phyloP scores from a whole-genome alignment of 495 filamentous ascomycete genomes.

The Aspergillus avenaceus region DNA sequence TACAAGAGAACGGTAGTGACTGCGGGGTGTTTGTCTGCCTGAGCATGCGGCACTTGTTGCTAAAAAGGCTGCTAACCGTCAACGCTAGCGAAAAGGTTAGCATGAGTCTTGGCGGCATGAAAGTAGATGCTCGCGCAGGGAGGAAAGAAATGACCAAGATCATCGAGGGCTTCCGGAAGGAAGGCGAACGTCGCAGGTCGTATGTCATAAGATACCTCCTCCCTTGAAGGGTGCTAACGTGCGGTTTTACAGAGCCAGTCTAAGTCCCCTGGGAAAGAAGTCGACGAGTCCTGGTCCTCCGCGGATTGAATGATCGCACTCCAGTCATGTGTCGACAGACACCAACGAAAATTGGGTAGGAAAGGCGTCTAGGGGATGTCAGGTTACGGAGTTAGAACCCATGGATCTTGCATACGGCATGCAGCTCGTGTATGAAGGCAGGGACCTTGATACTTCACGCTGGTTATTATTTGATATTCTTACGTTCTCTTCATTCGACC shows the following conservation, averaged over 20 bases:
- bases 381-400: background rate
- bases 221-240: background rate
- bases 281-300: constrained; percentile 45
- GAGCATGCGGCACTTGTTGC: constrained; percentile 81
- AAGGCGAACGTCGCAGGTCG: constrained; percentile 77
- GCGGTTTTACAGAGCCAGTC: constrained; percentile 22
- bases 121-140: constrained; percentile 69
- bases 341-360: background rate
- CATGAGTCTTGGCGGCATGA: constrained; percentile 82
- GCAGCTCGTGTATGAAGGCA: background rate
- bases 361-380: background rate
- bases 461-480: background rate
- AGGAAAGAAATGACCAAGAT: constrained; percentile 86
- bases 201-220: constrained; percentile 38
- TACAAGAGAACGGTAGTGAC: constrained; percentile 89
- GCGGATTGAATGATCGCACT: constrained; percentile 32
- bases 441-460: background rate
- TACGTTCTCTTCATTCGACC: background rate
- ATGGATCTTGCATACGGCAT: background rate
- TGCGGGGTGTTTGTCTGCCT: constrained; percentile 97
- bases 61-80: constrained; percentile 74
- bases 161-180: constrained; percentile 75
- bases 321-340: background rate
- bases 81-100: constrained; percentile 77
- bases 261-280: constrained; percentile 36